A percentile compares a stretch with the other conserved stretches of the same genome.
Conservation (phyloP, 192 early-diverging fungal species). For the Coemansia sp. region DNA sequence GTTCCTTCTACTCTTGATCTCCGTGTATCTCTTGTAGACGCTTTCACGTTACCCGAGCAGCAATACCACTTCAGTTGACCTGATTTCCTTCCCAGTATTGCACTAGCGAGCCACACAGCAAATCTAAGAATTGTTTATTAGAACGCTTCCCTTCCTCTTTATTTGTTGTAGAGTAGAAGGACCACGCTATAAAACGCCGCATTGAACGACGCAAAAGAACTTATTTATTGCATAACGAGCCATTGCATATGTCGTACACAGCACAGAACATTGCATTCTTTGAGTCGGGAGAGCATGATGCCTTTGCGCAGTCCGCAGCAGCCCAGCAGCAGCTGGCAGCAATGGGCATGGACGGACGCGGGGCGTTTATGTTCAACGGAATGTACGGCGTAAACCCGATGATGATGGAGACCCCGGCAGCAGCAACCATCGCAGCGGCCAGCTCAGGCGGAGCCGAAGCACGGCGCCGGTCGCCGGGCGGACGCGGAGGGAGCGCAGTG, state of each 20-base stretch:
- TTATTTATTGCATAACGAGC: background rate
- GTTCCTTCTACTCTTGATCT: conserved; percentile 4
- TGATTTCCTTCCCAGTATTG: conserved; percentile 1
- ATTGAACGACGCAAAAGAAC: no score
- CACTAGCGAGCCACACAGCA: no score
- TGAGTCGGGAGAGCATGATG: conserved; percentile 3
- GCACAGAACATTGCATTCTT: conserved; percentile 32
- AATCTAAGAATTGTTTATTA: no score
- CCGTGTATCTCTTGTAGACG: background rate
- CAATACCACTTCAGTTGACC: conserved; percentile 15
- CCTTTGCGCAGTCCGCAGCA: no score
- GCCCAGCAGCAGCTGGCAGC: conserved; percentile 15
- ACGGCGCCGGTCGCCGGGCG: conserved; percentile 41
- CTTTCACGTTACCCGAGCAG: no score
- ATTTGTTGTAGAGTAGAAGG: conserved; percentile 9
- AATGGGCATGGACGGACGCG: conserved; percentile 7
- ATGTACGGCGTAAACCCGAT: conserved; percentile 31
- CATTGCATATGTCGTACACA: conserved; percentile 27
- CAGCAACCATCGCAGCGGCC: conserved; percentile 26
- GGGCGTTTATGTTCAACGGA: conserved; percentile 13
- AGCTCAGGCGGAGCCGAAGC: conserved; percentile 30
- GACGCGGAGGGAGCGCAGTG: background rate
- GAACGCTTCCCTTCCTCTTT: no score
- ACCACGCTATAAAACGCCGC: conserved; percentile 3
- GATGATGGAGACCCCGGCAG: conserved; percentile 14